These are phyloP conservation scores for Sporothrix dimorphospora DNA, from an alignment of 2,329 filamentous ascomycete genomes.

Conservation along the genomic window DNA sequence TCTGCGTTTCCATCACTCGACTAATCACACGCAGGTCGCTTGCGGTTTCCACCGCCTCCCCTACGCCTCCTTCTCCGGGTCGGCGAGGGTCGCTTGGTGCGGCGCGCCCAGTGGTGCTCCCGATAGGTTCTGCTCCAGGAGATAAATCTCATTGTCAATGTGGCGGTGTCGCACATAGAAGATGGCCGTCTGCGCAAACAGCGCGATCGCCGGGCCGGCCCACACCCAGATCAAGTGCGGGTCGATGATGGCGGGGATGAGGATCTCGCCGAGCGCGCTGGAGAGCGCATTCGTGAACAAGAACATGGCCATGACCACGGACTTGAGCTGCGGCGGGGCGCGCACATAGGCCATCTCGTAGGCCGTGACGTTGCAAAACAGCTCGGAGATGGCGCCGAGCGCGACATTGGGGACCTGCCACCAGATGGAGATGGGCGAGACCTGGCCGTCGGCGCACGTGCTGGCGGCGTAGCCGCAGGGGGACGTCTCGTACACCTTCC, in stretches of 20 bases:
- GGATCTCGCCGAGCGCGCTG: slow-evolving; percentile 52
- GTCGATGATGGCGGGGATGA: slow-evolving; percentile 48
- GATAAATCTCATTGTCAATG: slow-evolving; percentile 50
- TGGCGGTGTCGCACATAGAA: slow-evolving; percentile 53
- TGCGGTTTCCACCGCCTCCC: background rate
- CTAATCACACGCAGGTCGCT: background rate
- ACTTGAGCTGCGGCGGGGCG: slow-evolving; percentile 66
- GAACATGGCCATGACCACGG: slow-evolving; percentile 59
- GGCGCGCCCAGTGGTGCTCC: background rate
- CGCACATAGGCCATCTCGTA: slow-evolving; percentile 72
- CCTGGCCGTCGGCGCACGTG: slow-evolving; percentile 39
- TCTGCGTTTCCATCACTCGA: background rate
- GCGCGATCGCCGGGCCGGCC: slow-evolving; percentile 52
- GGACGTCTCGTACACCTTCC: slow-evolving; percentile 57
- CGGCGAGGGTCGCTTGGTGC: background rate
- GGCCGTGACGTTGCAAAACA: slow-evolving; percentile 64
- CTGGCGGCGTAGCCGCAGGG: slow-evolving; percentile 48
- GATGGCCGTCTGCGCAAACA: slow-evolving; percentile 50
- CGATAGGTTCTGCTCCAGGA: background rate
- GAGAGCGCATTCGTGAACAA: slow-evolving; percentile 62
- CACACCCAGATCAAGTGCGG: slow-evolving; percentile 49
- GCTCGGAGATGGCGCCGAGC: slow-evolving; percentile 57
- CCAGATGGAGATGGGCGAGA: slow-evolving; percentile 55
- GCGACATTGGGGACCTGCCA: slow-evolving; percentile 55
- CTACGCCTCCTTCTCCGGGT: background rate